Base-by-base conservation (phyloP, 495 filamentous ascomycete species). In the Achaetomiella virescens region DNA sequence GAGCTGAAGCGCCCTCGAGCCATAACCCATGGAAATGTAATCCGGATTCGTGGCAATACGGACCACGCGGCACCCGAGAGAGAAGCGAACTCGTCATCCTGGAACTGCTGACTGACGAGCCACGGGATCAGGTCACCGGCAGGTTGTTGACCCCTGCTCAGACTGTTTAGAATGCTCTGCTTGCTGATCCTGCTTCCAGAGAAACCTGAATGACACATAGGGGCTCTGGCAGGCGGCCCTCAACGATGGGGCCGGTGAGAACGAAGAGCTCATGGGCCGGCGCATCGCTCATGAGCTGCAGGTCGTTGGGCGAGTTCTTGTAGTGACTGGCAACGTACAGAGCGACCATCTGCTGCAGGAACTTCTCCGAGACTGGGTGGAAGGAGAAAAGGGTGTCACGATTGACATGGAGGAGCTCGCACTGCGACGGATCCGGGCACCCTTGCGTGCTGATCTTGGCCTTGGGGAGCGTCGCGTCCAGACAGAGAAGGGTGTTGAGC, bases 261-360 rank as follows among this genome's bases (percentile, higher is more conserved):
- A 97, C 95, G 64, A 90, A 97, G 17, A 99, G 84, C 70, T 97
- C 91, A 66, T 99, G 95, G 0, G 93, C 92, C 11, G 95, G 95
- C 7, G 95, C 93, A 73, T 99, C 95, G 61, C 87, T 91, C 88
- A 99, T 93, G 33, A 99, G 83, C 68, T 97, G 95, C 25, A 99
- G 79, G 65, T 99, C 95, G 63, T 99, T 96, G 4, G 95, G 95
- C 1, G 91, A 90, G 71, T 99, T 99, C 71, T 97, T 97, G 75
- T 99, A 97, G 67, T 97, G 91, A 66, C 88, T 92, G 17, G 95
- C 91, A n/a, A 97, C 93, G 63, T 97, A 97, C 1, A 99, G 81
- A 10, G 91, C 89, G 72, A 99, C 91, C 90, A 97, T 96, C 58
- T 96, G 89, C 66, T 97, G 95, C 44, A 99, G 77, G 72, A 99